Evolutionary conservation across 805 yeast species (phyloP), one percentile per base, ranked within the genome.

Genomic region (Clavispora phyllophila): DNA sequence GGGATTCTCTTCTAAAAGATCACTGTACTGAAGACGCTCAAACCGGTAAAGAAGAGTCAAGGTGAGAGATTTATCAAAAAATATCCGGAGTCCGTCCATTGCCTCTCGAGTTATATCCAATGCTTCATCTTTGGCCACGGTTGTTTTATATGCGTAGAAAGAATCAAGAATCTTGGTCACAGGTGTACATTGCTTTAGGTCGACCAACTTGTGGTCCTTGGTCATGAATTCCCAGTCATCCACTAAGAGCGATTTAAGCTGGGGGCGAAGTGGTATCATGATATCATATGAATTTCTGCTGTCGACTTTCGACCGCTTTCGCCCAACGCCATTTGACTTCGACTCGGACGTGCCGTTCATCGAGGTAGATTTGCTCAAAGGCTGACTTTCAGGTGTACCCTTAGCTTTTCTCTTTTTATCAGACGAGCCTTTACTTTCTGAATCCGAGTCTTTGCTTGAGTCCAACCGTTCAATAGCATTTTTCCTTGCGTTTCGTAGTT

Each of bases 191-290:
- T 78, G 68, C 0, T 96, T 96, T 33, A 90, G 60, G 20, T 74
- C 64, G 3, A 87, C 76, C 34, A 88, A 61, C 58, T 81, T 79
- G 40, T 83, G 82, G 51, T 88, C 86, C 53, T 85, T 86, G 1
- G 98, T 89, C 26, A 91, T 75, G 51, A 71, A 72, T 61, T 91
- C 96, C 99, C 98, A 91, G 66, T 91, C 98, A 60, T 87, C 89
- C 1, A 90, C 95, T 29, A 91, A 66, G 3, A 81, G 54, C 5
- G 83, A 67, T 60, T 89, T 90, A 44, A 91, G 67, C 24, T 72
- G 64, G 39, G 81, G 79, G 2, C 91, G 86, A 7, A 90, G 76
- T 12, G 66, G 65, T 13, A 87, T 53, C 36, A 66, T 60, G 15
- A 87, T 72, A 52, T 84, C 84, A 37, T 48, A 50, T 5, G 35